phyloP scores from a whole-genome alignment of 31 red algal genomes.

The Porphyra umbilicalis region DNA sequence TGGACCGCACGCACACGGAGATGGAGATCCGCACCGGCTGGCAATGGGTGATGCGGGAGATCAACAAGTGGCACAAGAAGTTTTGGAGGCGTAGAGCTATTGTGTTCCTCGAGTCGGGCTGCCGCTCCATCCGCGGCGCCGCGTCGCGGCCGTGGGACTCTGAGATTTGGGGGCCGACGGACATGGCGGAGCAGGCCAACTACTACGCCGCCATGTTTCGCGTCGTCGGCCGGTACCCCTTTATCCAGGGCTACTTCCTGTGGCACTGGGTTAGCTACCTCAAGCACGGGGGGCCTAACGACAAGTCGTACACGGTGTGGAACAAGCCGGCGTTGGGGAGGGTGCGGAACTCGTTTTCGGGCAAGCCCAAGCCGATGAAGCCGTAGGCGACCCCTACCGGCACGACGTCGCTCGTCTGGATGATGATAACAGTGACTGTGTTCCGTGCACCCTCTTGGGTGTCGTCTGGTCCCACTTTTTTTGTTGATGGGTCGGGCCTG shows the following conservation, averaged over 20 bases:
- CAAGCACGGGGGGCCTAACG: background rate
- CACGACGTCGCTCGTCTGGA: too few species aligned
- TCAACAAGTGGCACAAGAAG: background rate
- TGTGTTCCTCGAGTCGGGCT: background rate
- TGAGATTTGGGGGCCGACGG: background rate
- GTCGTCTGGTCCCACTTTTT: too few species aligned
- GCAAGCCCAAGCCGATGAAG: too few species aligned
- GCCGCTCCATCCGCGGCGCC: background rate
- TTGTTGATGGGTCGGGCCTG: too few species aligned
- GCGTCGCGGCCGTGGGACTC: background rate
- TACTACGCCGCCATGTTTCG: background rate
- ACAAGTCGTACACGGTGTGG: background rate
- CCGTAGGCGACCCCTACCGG: too few species aligned
- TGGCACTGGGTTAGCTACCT: background rate
- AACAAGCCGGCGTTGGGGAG: background rate
- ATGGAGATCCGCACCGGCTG: background rate
- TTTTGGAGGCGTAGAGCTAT: too few species aligned
- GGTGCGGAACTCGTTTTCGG: background rate
- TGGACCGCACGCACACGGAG: background rate
- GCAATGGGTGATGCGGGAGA: background rate
- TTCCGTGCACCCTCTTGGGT: too few species aligned
- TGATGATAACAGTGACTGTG: too few species aligned
- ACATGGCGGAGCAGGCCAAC: background rate
- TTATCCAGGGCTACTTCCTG: background rate
- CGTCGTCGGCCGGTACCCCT: background rate